A percentile compares a stretch with the other conserved stretches of the same genome.
These are phyloP conservation scores for Plasmodium adleri DNA, from an alignment of 169 alveolate species.

Conservation along the genomic window DNA sequence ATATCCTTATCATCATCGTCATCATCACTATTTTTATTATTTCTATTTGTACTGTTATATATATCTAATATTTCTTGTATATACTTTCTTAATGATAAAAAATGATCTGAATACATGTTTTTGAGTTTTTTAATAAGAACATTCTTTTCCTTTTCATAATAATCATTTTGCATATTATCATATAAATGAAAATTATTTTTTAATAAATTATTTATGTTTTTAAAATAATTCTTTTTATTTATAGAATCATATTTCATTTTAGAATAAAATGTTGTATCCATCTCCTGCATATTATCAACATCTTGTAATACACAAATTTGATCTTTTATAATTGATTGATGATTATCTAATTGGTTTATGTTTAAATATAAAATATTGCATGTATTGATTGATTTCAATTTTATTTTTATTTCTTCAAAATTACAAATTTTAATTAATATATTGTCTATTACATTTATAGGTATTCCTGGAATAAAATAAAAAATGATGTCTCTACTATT, in stretches of 20 bases:
- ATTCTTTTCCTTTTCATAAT: conserved; percentile 33
- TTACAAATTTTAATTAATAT: conserved; percentile 64
- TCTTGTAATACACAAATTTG: conserved; percentile 6
- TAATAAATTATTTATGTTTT: conserved; percentile 34
- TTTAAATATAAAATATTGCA: conserved; percentile 43
- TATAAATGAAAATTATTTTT: conserved; percentile 11
- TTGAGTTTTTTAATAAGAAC: conserved; percentile 31
- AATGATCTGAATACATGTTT: conserved; percentile 12
- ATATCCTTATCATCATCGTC: not conserved
- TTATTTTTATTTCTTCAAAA: conserved; percentile 66
- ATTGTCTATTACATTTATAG: conserved; percentile 24
- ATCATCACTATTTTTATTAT: not conserved
- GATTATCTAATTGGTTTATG: not conserved
- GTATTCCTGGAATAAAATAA: conserved; percentile 58
- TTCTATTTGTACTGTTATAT: conserved; percentile 11
- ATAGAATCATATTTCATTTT: not conserved
- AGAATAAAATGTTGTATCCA: not conserved
- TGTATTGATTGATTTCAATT: conserved; percentile 4
- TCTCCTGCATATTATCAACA: not conserved
- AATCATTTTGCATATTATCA: not conserved
- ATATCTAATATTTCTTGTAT: conserved; percentile 54
- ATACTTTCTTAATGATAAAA: conserved; percentile 13
- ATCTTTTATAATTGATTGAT: not conserved
- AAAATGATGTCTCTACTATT: conserved; percentile 68
- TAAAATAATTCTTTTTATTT: conserved; percentile 5